Base-by-base conservation (phyloP, 371 early-diverging fungal species). In the Syncephalis fuscata region DNA sequence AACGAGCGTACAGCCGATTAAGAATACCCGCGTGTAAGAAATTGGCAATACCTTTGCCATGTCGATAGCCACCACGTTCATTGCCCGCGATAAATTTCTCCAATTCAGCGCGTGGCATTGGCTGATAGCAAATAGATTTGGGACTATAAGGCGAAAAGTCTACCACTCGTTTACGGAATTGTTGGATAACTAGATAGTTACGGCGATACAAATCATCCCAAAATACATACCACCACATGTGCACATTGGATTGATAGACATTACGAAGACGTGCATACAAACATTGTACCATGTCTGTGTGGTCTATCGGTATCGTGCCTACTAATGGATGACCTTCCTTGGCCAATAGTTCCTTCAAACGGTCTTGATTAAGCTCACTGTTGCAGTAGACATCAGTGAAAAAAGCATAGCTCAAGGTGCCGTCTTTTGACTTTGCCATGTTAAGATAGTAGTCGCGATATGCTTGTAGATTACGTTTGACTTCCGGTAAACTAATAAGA, bases 201-300 rank as follows among this genome's bases (percentile, higher is more conserved):
- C 73, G 61, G 8, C 76, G 60, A 46, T 70, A 76, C 3, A 76
- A 50, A 44, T 76, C 76, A 46, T 76, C 76, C 71, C 73, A 76
- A 49, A 76, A 76, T 24, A 76, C 49, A 43, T 70, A 76, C 76
- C 76, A 76, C 63, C 65, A 67, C 39, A 60, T 67, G 50, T 63
- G 67, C 19, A 58, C 62, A 16, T 55, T 46, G 1, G 59, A 62
- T 47, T 55, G 47, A 49, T 59, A 55, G 1, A 67, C 62, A 0
- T 54, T 48, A 7, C 62, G 56, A 57, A 76, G 59, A 1, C 76
- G 66, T 48, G 74, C 71, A 49, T 71, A 76, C n/a, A 75, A 53
- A 45, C 59, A 62, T 21, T 53, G 45, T 27, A 75, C 53, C 10
- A 70, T 67, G 45, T 51, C 44, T 3, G 54, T 45, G 25, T 70